Percentiles rank a stretch among this genome's conserved stretches.
Conservation (phyloP, 306 rosid genomes). For the Malus sylvestris region DNA sequence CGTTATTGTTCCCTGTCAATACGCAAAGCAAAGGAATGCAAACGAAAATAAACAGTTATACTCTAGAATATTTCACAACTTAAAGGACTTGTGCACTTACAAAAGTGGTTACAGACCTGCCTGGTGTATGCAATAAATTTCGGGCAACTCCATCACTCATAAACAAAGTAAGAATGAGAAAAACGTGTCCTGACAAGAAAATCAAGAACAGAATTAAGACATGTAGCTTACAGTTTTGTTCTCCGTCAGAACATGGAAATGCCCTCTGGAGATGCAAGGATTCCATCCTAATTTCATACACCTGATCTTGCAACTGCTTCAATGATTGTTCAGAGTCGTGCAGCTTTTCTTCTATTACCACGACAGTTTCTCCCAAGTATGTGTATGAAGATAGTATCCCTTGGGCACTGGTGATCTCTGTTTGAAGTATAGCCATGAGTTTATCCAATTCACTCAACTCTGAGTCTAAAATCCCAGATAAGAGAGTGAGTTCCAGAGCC, state of each 20-base stretch:
- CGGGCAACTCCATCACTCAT: not conserved
- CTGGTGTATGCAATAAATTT: not conserved
- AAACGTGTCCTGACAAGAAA: not conserved
- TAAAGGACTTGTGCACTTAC: not conserved
- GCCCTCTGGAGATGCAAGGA: slow-evolving; percentile 44
- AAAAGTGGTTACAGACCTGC: not conserved
- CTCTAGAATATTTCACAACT: not conserved
- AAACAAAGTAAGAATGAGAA: slow-evolving; percentile 5
- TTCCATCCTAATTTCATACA: slow-evolving; percentile 60
- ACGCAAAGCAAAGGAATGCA: not conserved
- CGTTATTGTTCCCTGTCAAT: slow-evolving; percentile 43
- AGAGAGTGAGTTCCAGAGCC: slow-evolving; percentile 56
- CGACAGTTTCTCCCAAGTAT: slow-evolving; percentile 29
- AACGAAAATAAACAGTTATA: not conserved
- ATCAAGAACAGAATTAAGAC: not conserved
- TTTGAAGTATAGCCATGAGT: slow-evolving; percentile 45
- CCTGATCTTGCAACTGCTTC: slow-evolving; percentile 54
- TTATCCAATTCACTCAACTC: slow-evolving; percentile 54
- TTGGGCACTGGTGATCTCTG: slow-evolving; percentile 32
- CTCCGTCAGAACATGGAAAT: slow-evolving; percentile 33
- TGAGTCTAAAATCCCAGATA: slow-evolving; percentile 67
- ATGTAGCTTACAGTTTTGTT: slow-evolving; percentile 42
- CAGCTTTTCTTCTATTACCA: slow-evolving; percentile 42
- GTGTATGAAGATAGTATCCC: slow-evolving; percentile 33
- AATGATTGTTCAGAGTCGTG: slow-evolving; percentile 42